phyloP scores from a whole-genome alignment of 192 early-diverging fungal species.

The Funneliformis mosseae region DNA sequence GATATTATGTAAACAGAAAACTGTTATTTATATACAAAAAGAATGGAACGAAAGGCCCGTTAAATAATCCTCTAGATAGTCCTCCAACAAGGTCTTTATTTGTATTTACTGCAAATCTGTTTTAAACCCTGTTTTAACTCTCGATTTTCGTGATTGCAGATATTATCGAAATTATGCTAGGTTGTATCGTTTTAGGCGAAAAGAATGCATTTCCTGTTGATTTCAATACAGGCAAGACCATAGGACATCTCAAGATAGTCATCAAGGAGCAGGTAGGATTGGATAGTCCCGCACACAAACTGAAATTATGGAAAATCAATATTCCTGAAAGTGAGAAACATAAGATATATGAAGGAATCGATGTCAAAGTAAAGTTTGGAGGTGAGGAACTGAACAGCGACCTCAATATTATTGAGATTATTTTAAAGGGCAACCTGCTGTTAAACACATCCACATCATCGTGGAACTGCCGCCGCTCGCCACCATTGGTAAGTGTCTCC shows the following conservation, averaged over 20 bases:
- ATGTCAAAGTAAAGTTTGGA: not conserved
- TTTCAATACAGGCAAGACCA: conserved; percentile 12
- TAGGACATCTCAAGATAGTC: conserved; percentile 10
- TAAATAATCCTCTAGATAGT: no score
- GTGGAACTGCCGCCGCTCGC: not conserved
- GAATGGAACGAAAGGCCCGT: no score
- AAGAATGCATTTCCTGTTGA: conserved; percentile 25
- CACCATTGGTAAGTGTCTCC: not conserved
- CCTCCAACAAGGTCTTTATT: no score
- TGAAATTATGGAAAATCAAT: conserved; percentile 15
- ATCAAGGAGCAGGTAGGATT: conserved; percentile 11
- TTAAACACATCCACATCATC: not conserved
- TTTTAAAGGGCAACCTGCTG: not conserved
- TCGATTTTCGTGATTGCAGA: no score
- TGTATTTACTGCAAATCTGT: no score
- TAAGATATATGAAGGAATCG: not conserved
- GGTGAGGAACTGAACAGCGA: not conserved
- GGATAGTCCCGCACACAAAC: conserved; percentile 3
- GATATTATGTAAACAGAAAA: no score
- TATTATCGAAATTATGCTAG: no score
- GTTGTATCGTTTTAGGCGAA: conserved; percentile 11
- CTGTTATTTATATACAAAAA: no score
- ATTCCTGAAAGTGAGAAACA: conserved; percentile 13
- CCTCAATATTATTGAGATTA: not conserved
- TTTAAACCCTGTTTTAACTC: no score